phyloP scores from a whole-genome alignment of 2,329 filamentous ascomycete genomes.

The Penicillium hesseltinei region DNA sequence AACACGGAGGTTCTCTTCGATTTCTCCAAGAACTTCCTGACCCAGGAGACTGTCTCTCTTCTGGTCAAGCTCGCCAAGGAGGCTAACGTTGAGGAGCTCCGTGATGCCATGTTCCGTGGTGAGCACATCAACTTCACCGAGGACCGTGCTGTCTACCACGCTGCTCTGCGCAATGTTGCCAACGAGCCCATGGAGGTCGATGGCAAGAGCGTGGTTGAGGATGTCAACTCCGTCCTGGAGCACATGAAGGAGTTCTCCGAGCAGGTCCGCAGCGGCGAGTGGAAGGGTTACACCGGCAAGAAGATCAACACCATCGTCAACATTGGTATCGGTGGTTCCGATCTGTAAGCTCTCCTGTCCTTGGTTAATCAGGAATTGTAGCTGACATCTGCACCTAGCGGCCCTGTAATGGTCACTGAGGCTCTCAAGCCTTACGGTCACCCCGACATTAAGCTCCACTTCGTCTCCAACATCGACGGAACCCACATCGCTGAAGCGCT shows the following conservation, averaged over 20 bases:
- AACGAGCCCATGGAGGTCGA: constrained; percentile 81
- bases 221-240: constrained; percentile 83
- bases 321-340: constrained; percentile 95
- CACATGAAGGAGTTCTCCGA: constrained; percentile 99
- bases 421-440: constrained; percentile 93
- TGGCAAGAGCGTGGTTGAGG: constrained; percentile 89
- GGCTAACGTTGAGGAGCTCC: constrained; percentile 85
- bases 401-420: constrained; percentile 98
- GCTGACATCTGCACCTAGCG: constrained; percentile 52
- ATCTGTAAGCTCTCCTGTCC: constrained; percentile 67
- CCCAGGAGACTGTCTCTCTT: constrained; percentile 83
- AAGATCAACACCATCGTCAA: constrained; percentile 96
- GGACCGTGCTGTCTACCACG: constrained; percentile 91
- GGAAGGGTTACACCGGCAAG: constrained; percentile 98
- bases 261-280: constrained; percentile 88
- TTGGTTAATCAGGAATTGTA: background rate
- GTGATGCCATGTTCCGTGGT: constrained; percentile 95
- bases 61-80: constrained; percentile 89
- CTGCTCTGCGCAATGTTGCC: constrained; percentile 84
- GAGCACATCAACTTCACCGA: constrained; percentile 99
- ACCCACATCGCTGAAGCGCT: constrained; percentile 96
- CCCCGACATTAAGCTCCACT: constrained; percentile 84
- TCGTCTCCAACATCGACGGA: constrained; percentile 99
- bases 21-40: constrained; percentile 98
- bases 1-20: constrained; percentile 90